phyloP scores from a whole-genome alignment of 2,329 filamentous ascomycete genomes.

The Fusarium mexicanum region DNA sequence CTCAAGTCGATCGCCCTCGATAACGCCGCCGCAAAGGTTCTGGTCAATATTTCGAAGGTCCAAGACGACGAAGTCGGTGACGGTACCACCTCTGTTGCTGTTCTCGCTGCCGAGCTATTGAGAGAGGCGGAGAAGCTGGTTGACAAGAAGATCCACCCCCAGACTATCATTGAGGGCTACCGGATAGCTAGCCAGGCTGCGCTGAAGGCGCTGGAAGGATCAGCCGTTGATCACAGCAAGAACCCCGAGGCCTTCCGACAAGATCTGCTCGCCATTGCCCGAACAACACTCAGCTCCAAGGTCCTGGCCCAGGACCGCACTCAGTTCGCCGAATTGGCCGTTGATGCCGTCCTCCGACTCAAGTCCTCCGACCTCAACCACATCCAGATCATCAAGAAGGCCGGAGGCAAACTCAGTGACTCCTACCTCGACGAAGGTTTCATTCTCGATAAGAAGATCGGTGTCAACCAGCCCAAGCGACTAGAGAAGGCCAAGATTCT shows the following conservation, averaged over 20 bases:
- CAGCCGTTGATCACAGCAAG: constrained; percentile 89
- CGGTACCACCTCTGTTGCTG: constrained; percentile 96
- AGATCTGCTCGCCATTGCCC: constrained; percentile 89
- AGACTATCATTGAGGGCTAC: constrained; percentile 99
- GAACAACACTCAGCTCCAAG: constrained; percentile 97
- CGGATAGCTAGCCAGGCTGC: constrained; percentile 94
- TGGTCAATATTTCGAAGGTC: constrained; percentile 99
- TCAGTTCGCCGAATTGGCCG: constrained; percentile 89
- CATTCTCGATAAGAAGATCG: constrained; percentile 98
- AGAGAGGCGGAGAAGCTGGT: constrained; percentile 97
- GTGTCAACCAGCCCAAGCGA: constrained; percentile 97
- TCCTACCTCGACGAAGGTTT: constrained; percentile 98
- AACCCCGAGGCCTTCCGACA: constrained; percentile 85
- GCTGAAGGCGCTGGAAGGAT: constrained; percentile 82
- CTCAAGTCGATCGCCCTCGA: constrained; percentile 98
- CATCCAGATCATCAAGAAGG: constrained; percentile 99
- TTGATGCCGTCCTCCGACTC: constrained; percentile 89
- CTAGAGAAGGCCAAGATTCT: constrained; percentile 98
- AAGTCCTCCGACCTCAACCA: constrained; percentile 94
- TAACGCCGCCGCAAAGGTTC: constrained; percentile 96
- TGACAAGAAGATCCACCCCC: constrained; percentile 97
- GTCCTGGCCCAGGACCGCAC: constrained; percentile 93
- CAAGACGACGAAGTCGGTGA: constrained; percentile 99
- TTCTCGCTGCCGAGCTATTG: constrained; percentile 92
- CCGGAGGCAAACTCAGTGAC: constrained; percentile 95